These are phyloP conservation scores for Sclerotinia sclerotiorum DNA, from an alignment of 2,329 filamentous ascomycete species.

Conservation along the genomic window DNA sequence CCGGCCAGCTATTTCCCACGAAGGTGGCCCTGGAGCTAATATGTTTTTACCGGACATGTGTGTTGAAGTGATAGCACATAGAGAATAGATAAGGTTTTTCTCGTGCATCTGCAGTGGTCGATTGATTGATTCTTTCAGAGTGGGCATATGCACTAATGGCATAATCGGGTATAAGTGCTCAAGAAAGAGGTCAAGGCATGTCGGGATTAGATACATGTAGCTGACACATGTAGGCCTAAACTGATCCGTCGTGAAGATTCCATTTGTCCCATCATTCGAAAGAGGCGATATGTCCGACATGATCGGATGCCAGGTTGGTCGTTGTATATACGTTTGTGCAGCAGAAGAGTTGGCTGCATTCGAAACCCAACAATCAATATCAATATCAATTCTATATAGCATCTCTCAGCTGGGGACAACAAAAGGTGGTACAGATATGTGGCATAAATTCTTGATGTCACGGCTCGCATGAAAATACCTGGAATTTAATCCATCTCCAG, in stretches of 20 bases:
- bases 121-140: slow-evolving; percentile 51
- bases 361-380: slow-evolving; percentile 36
- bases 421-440: background rate
- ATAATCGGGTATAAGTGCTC: slow-evolving; percentile 63
- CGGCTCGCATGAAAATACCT: background rate
- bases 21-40: slow-evolving; percentile 42
- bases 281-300: slow-evolving; percentile 39
- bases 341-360: slow-evolving; percentile 28
- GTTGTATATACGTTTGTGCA: slow-evolving; percentile 27
- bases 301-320: slow-evolving; percentile 34
- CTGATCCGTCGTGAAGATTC: slow-evolving; percentile 44
- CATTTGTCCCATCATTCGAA: slow-evolving; percentile 44
- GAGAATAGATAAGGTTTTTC: slow-evolving; percentile 53
- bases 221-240: slow-evolving; percentile 47
- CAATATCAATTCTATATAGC: slow-evolving; percentile 27
- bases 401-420: slow-evolving; percentile 1
- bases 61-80: slow-evolving; percentile 56
- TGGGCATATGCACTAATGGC: slow-evolving; percentile 59
- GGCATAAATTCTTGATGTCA: background rate
- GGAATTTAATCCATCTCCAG: background rate
- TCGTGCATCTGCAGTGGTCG: slow-evolving; percentile 44
- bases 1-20: slow-evolving; percentile 52
- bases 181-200: slow-evolving; percentile 62
- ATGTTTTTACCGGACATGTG: slow-evolving; percentile 50
- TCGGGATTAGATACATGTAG: slow-evolving; percentile 52